Percentiles rank a stretch among this genome's conserved stretches.
These are phyloP conservation scores for Suillus lakei DNA, from an alignment of 768 basidiomycete genomes.

Conservation along the genomic window DNA sequence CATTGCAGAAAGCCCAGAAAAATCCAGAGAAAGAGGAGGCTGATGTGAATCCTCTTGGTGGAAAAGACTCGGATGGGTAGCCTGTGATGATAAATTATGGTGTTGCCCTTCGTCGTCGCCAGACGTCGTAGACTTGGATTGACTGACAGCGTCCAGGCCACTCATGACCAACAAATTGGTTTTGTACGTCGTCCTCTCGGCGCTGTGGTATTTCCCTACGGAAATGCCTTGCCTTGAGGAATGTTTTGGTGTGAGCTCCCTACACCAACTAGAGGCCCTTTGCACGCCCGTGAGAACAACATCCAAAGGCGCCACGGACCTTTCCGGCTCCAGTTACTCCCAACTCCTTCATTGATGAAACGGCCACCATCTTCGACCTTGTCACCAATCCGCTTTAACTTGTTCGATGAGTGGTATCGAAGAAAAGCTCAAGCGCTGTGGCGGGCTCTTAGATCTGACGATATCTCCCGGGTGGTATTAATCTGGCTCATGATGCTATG, in stretches of 20 bases:
- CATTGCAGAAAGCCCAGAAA: conserved; percentile 31
- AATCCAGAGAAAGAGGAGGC: conserved; percentile 32
- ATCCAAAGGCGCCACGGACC: conserved; percentile 12
- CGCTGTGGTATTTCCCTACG: conserved; percentile 8
- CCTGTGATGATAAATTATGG: conserved; percentile 36
- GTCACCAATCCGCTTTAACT: not conserved
- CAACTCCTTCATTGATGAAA: not conserved
- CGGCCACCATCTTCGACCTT: not conserved
- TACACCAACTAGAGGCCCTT: not conserved
- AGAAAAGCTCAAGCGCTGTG: not conserved
- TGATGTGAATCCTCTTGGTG: conserved; percentile 37
- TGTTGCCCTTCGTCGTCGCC: conserved; percentile 28
- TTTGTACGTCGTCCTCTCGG: conserved; percentile 1
- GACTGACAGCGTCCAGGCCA: conserved; percentile 43
- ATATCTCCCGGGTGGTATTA: not conserved
- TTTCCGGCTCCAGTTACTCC: not conserved
- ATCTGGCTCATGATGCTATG: not conserved
- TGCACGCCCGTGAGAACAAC: conserved; percentile 12
- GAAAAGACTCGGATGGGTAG: conserved; percentile 32
- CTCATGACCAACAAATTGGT: conserved; percentile 40
- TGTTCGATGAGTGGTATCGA: not conserved
- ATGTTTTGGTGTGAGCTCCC: conserved; percentile 8
- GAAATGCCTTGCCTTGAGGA: conserved; percentile 13
- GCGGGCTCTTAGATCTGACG: not conserved
- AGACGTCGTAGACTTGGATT: conserved; percentile 31